Percentiles rank a stretch among this genome's conserved stretches.
Evolutionary conservation across 2,329 filamentous ascomycete species (phyloP).

Genomic region (Penicillium palitans): DNA sequence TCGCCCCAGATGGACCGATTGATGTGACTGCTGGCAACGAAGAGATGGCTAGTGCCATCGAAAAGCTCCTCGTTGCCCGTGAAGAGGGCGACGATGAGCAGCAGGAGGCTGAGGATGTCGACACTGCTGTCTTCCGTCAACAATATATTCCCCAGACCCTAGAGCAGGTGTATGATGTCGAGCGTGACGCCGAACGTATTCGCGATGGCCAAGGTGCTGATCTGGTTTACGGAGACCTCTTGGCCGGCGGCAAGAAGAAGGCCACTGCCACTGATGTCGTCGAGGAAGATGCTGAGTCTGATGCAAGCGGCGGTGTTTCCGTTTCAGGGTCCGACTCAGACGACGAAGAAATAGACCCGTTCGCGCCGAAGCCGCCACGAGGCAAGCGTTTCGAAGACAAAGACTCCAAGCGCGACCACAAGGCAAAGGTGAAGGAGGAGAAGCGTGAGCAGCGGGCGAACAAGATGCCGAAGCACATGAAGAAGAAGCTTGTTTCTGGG

Average conservation of each 20-base stretch:
- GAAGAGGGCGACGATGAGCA: constrained; percentile 54
- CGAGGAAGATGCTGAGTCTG: constrained; percentile 37
- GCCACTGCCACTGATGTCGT: constrained; percentile 32
- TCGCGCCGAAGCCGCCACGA: constrained; percentile 68
- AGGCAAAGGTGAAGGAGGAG: constrained; percentile 88
- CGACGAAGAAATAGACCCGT: constrained; percentile 48
- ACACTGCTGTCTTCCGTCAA: constrained; percentile 90
- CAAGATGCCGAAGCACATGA: constrained; percentile 95
- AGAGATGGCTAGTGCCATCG: constrained; percentile 61
- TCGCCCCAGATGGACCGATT: constrained; percentile 54
- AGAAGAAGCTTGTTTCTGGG: constrained; percentile 61
- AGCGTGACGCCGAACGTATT: constrained; percentile 81
- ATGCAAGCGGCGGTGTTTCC: constrained; percentile 38
- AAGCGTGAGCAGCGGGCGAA: constrained; percentile 90
- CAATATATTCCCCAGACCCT: constrained; percentile 96
- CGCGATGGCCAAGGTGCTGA: constrained; percentile 70
- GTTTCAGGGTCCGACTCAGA: constrained; percentile 47
- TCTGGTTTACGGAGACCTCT: constrained; percentile 81
- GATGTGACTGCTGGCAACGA: constrained; percentile 45
- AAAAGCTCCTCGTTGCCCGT: constrained; percentile 65
- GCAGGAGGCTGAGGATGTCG: constrained; percentile 59
- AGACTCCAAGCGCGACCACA: constrained; percentile 84
- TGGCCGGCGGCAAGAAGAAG: constrained; percentile 62
- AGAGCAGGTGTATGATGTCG: constrained; percentile 94
- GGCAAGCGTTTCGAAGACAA: constrained; percentile 90